A percentile compares a stretch with the other conserved stretches of the same genome.
phyloP scores from a whole-genome alignment of 305 asterid species.

The Rubia tinctorum region DNA sequence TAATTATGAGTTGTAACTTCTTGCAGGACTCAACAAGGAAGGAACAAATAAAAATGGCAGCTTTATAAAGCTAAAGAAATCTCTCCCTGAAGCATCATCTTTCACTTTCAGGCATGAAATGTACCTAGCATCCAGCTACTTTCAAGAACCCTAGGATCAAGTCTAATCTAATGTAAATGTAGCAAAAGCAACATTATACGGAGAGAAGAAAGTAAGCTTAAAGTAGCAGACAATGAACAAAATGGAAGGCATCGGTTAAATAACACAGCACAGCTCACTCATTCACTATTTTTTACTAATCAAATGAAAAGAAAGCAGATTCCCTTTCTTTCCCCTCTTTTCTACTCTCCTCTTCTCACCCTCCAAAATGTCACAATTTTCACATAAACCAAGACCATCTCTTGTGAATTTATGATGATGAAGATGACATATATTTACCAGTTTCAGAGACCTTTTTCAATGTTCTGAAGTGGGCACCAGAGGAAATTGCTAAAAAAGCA shows the following conservation, averaged over 20 bases:
- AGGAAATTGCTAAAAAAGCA: conserved; percentile 40
- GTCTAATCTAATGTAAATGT: conserved; percentile 37
- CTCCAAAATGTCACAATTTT: conserved; percentile 18
- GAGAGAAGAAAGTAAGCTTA: conserved; percentile 59
- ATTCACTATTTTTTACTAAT: neutral
- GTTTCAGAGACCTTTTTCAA: conserved; percentile 41
- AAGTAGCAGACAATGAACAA: conserved; percentile 45
- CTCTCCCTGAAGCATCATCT: conserved; percentile 50
- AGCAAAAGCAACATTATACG: conserved; percentile 26
- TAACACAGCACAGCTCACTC: conserved; percentile 45
- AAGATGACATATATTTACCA: conserved; percentile 9
- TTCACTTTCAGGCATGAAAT: conserved; percentile 48
- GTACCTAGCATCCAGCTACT: conserved; percentile 35
- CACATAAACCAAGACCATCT: neutral
- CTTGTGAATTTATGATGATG: neutral
- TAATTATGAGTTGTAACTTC: conserved; percentile 16
- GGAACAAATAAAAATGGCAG: conserved; percentile 84
- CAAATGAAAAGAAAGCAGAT: conserved; percentile 69
- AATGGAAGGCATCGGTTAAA: conserved; percentile 45
- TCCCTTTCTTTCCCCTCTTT: conserved; percentile 50
- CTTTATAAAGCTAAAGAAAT: conserved; percentile 77
- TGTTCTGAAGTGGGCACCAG: conserved; percentile 39
- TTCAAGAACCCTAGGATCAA: conserved; percentile 58
- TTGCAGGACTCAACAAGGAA: conserved; percentile 63
- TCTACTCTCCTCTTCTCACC: conserved; percentile 15